phyloP scores from a whole-genome alignment of 2,329 filamentous ascomycete species.

The Capronia epimyces region DNA sequence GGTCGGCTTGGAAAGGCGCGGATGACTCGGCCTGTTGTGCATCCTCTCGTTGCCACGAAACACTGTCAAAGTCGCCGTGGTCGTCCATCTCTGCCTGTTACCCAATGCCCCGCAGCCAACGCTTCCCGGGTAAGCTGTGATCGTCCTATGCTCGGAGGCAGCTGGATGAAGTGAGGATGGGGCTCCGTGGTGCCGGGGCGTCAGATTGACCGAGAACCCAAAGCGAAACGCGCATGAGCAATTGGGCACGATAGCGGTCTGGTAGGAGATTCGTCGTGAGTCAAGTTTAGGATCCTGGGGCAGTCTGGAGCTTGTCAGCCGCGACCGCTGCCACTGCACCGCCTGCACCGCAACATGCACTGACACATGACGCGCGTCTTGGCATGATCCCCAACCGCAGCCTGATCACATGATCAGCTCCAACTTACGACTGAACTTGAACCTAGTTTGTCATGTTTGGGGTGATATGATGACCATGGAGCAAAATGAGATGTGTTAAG shows the following conservation, averaged over 20 bases:
- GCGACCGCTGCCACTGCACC: neutral
- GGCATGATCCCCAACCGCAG: neutral
- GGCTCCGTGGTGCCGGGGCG: no score
- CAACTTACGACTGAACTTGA: no score
- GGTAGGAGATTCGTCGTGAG: neutral
- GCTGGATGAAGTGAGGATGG: neutral
- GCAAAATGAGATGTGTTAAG: no score
- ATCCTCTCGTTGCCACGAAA: constrained; percentile 67
- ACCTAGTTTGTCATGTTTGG: no score
- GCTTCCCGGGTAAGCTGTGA: neutral
- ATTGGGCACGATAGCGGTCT: neutral
- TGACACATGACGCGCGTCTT: neutral
- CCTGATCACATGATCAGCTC: neutral
- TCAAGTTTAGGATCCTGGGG: neutral
- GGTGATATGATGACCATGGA: no score
- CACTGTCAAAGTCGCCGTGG: constrained; percentile 70
- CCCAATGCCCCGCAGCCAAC: constrained; percentile 12
- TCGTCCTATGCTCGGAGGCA: neutral
- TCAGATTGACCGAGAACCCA: neutral
- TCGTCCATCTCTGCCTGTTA: constrained; percentile 37
- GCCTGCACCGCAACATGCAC: no score
- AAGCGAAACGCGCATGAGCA: neutral
- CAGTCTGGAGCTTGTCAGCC: neutral
- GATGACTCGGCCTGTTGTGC: constrained; percentile 45
- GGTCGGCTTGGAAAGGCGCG: constrained; percentile 19